Evolutionary conservation across 371 early-diverging fungal genomes (phyloP).

Genomic region (Mortierella sp.): DNA sequence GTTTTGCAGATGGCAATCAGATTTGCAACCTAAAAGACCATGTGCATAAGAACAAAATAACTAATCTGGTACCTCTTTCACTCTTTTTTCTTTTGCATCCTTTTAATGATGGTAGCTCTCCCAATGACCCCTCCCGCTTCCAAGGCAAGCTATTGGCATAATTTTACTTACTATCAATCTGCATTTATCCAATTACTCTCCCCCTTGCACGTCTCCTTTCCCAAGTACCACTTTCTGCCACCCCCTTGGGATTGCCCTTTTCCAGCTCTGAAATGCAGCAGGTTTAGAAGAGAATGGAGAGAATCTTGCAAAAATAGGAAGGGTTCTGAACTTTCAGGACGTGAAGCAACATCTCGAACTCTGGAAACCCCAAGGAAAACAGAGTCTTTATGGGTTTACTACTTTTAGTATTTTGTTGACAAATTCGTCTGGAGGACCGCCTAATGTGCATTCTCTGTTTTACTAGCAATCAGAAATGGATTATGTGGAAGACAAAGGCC

Average conservation of each 20-base stretch:
- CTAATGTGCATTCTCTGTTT: too few species aligned
- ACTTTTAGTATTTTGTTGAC: too few species aligned
- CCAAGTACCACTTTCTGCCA: slow-evolving; percentile 5
- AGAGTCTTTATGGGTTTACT: too few species aligned
- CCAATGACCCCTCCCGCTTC: slow-evolving; percentile 48
- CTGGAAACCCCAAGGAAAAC: not conserved
- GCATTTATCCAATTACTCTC: slow-evolving; percentile 1
- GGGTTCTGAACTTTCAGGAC: slow-evolving; percentile 3
- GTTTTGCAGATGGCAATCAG: too few species aligned
- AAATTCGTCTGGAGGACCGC: too few species aligned
- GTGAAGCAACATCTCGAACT: slow-evolving; percentile 1
- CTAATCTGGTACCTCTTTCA: not conserved
- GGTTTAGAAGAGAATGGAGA: slow-evolving; percentile 11
- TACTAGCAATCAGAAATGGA: too few species aligned
- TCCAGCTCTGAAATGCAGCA: not conserved
- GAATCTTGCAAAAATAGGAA: not conserved
- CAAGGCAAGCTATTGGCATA: slow-evolving; percentile 42
- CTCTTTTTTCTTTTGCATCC: not conserved
- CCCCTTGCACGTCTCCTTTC: slow-evolving; percentile 6
- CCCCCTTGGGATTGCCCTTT: slow-evolving; percentile 11
- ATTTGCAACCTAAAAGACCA: too few species aligned
- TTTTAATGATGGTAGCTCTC: slow-evolving; percentile 17
- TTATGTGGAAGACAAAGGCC: too few species aligned
- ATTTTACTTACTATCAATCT: not conserved
- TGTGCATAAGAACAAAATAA: not conserved